A percentile compares a stretch with the other conserved stretches of the same genome.
These are phyloP conservation scores for Aspergillus puulaauensis DNA, from an alignment of 2,329 filamentous ascomycete species.

Conservation along the genomic window DNA sequence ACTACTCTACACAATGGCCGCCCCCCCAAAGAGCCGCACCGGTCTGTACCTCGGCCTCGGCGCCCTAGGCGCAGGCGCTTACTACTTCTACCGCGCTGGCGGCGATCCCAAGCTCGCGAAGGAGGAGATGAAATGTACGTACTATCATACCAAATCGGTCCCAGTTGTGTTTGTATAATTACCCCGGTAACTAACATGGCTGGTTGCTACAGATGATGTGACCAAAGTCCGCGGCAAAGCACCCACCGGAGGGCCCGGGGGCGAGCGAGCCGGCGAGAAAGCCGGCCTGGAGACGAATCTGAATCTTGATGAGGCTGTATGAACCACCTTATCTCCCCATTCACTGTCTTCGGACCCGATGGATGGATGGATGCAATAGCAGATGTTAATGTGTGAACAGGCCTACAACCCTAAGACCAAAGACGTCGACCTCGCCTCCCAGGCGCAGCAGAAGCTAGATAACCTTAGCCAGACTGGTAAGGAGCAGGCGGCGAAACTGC, in stretches of 20 bases:
- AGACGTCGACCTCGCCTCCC: constrained; percentile 39
- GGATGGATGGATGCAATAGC: not conserved
- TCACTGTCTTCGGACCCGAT: not conserved
- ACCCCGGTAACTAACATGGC: not conserved
- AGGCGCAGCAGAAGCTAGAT: constrained; percentile 56
- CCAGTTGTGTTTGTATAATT: too few relatives aligned
- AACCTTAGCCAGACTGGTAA: constrained; percentile 54
- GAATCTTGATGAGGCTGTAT: constrained; percentile 69
- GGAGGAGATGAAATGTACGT: constrained; percentile 80
- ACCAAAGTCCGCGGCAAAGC: constrained; percentile 66
- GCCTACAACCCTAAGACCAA: constrained; percentile 61
- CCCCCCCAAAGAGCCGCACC: constrained; percentile 29
- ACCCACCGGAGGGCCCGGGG: constrained; percentile 54
- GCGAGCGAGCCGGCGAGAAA: constrained; percentile 57
- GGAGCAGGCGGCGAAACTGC: constrained; percentile 58
- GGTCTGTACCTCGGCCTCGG: constrained; percentile 51
- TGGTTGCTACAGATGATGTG: constrained; percentile 65
- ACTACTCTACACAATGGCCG: not conserved
- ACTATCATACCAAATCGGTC: not conserved
- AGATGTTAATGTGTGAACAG: constrained; percentile 34
- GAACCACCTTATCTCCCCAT: constrained; percentile 30
- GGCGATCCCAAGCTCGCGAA: constrained; percentile 79
- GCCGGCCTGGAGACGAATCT: constrained; percentile 62
- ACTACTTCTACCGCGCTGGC: constrained; percentile 88
- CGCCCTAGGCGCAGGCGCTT: constrained; percentile 69